Evolutionary conservation across 495 filamentous ascomycete genomes (phyloP).

Genomic region (Penicillium alfredii): DNA sequence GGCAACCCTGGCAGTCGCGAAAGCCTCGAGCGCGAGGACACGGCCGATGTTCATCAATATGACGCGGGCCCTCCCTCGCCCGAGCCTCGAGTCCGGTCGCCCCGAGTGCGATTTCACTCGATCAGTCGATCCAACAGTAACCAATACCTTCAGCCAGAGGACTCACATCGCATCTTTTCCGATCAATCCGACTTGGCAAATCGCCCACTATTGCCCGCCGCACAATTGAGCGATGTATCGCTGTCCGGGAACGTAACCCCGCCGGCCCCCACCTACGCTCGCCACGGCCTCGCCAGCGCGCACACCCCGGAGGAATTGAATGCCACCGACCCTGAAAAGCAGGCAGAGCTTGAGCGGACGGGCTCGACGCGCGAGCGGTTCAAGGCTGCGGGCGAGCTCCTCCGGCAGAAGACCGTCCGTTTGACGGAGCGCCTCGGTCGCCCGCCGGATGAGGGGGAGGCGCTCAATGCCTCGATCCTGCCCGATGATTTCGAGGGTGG

Average conservation of each 20-base stretch:
- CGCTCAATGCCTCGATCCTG: slow-evolving; percentile 26
- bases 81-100: slow-evolving; percentile 11
- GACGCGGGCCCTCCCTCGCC: slow-evolving; percentile 5
- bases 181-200: slow-evolving; percentile 8
- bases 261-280: slow-evolving; percentile 21
- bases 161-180: slow-evolving; percentile 4
- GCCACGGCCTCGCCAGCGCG: slow-evolving; percentile 9
- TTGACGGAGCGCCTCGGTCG: slow-evolving; percentile 37
- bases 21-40: slow-evolving; percentile 14
- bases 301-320: slow-evolving; percentile 3
- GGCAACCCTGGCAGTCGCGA: slow-evolving; percentile 5
- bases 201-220: slow-evolving; percentile 16
- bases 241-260: slow-evolving; percentile 25
- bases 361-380: slow-evolving; percentile 25
- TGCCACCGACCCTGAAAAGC: slow-evolving; percentile 12
- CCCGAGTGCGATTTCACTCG: slow-evolving; percentile 23
- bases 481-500: slow-evolving; percentile 32
- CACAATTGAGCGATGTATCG: slow-evolving; percentile 11
- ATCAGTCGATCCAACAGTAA: slow-evolving; percentile 14
- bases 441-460: slow-evolving; percentile 34
- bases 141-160: slow-evolving; percentile 6
- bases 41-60: slow-evolving; percentile 15
- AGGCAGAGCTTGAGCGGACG: slow-evolving; percentile 8
- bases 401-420: slow-evolving; percentile 31
- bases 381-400: slow-evolving; percentile 28